These are phyloP conservation scores for Chlorella vulgaris DNA, from an alignment of 139 green algal species.

Conservation along the genomic window DNA sequence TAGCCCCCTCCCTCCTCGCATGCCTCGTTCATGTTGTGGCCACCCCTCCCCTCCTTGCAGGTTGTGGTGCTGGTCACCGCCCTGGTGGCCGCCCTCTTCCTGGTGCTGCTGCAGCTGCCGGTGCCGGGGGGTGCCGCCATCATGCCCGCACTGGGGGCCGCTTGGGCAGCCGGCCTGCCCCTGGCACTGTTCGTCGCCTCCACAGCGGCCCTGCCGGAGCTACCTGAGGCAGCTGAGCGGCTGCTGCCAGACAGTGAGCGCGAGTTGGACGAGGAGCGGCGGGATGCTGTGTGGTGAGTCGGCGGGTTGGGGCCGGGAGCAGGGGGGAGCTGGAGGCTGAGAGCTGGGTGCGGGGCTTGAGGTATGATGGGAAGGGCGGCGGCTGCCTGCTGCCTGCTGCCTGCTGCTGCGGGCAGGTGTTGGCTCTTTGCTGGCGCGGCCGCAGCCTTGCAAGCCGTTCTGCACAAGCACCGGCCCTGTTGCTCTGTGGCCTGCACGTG, in stretches of 20 bases:
- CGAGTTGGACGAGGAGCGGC: constrained; percentile 61
- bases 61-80: constrained; percentile 57
- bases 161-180: constrained; percentile 61
- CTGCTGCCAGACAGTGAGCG: constrained; percentile 69
- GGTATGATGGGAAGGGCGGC: too few relatives aligned
- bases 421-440: too few relatives aligned
- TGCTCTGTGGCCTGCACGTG: too few relatives aligned
- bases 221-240: constrained; percentile 52
- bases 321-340: too few relatives aligned
- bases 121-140: constrained; percentile 29
- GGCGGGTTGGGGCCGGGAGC: too few relatives aligned
- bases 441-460: too few relatives aligned
- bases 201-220: constrained; percentile 35
- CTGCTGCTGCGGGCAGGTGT: too few relatives aligned
- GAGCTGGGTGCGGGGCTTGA: too few relatives aligned
- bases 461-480: too few relatives aligned
- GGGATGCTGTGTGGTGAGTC: constrained; percentile 40
- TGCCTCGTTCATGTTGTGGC: not conserved
- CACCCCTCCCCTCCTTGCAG: constrained; percentile 33
- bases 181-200: constrained; percentile 56
- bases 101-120: constrained; percentile 78
- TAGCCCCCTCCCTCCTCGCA: not conserved
- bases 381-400: too few relatives aligned
- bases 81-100: constrained; percentile 68
- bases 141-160: constrained; percentile 65